Evolutionary conservation across 306 rosid genomes (phyloP), one percentile per base, ranked within the genome.

Genomic region (Prinsepia uniflora): DNA sequence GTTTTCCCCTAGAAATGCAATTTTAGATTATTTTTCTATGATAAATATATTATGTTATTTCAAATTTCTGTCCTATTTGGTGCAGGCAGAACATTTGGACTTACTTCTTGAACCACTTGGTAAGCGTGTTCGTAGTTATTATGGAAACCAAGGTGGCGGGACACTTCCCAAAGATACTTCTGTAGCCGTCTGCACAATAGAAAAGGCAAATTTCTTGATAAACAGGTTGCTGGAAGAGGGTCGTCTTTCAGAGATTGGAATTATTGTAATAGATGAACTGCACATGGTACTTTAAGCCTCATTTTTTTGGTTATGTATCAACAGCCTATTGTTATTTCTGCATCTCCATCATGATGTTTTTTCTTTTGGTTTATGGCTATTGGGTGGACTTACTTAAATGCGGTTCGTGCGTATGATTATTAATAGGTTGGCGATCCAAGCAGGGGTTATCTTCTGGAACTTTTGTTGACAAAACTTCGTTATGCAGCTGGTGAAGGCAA

Each of bases 401-500:
- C 47, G 71, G 81, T 76, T 76, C 72, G 22, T 81, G 70, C 75
- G 70, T 59, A 44, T 55, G 63, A 70, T 65, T 72, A 52, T 81
- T 84, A 77, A 81, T 87, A 94, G 98, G 98, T 94, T 83, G 98
- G 98, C 46, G 98, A 94, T 82, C 85, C 76, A 66, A 72, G 73
- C 13, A 84, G 98, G 82, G 98, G 98, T 72, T 94, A 94, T 86
- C 98, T 94, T 73, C 84, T 94, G 82, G 98, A 94, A 75, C 96
- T 94, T 53, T 73, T 94, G 87, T 77, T 94, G 92, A 94, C 98
- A 72, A 94, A 94, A 79, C 98, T 94, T 90, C 92, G 92, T 52
- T 94, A 94, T 79, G 98, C 98, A 65, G 93, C 97, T 61, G 97
- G 97, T 45, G 97, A 94, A 82, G 97, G 98, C 72, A 86, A 79